phyloP scores from a whole-genome alignment of 768 basidiomycete genomes.

The Dacryopinax spathularia region DNA sequence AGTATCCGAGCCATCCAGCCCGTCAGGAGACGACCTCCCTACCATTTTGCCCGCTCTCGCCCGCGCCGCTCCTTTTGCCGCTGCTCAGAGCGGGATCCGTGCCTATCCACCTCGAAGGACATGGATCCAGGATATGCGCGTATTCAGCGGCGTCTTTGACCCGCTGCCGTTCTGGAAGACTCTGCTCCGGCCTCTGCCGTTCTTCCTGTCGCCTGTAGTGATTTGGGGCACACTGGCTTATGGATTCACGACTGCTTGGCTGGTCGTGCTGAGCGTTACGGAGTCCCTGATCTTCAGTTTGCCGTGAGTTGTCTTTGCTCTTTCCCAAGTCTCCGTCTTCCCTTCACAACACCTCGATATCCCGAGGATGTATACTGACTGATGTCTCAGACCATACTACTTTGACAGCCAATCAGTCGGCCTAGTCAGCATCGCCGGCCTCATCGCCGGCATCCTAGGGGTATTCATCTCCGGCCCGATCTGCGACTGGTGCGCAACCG shows the following conservation, averaged over 20 bases:
- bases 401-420: neutral
- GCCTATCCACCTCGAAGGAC: neutral
- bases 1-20: neutral
- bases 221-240: neutral
- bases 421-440: conserved; percentile 7
- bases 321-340: neutral
- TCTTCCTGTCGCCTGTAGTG: neutral
- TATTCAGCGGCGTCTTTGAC: neutral
- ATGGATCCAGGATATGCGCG: neutral
- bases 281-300: neutral
- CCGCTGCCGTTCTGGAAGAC: neutral
- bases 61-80: too few relatives aligned
- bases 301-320: neutral
- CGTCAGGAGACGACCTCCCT: neutral
- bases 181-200: neutral
- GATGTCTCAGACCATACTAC: neutral
- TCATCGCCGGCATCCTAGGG: conserved; percentile 12
- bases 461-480: conserved; percentile 13
- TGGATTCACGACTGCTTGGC: neutral
- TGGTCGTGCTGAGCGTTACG: neutral
- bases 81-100: too few relatives aligned
- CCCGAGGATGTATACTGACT: neutral
- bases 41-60: neutral
- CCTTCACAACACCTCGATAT: too few relatives aligned
- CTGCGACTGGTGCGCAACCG: conserved; percentile 11